Percentiles rank a stretch among this genome's conserved stretches.
Evolutionary conservation across 345 rosid genomes (phyloP).

Genomic region (Noccaea caerulescens): DNA sequence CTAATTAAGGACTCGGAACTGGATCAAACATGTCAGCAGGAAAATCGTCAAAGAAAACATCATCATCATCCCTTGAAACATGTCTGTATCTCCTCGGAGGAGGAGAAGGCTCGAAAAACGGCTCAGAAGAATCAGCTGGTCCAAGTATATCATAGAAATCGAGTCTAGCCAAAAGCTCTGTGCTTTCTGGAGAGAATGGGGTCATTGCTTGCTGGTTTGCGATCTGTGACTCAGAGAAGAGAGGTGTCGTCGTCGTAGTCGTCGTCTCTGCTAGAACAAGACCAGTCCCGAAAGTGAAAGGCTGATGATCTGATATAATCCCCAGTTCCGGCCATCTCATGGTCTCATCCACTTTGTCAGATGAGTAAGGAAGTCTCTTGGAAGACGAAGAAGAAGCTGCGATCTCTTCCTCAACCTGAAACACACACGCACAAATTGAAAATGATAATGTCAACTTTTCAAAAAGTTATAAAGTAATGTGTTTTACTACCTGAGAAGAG

Average conservation of each 20-base stretch:
- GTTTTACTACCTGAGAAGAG: slow-evolving; percentile 19
- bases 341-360: slow-evolving; percentile 37
- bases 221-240: slow-evolving; percentile 34
- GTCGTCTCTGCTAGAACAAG: slow-evolving; percentile 30
- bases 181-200: slow-evolving; percentile 58
- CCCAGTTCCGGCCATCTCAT: slow-evolving; percentile 46
- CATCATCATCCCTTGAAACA: slow-evolving; percentile 47
- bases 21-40: slow-evolving; percentile 71
- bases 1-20: slow-evolving; percentile 53
- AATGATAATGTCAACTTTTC: background rate
- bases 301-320: slow-evolving; percentile 41
- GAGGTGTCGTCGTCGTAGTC: slow-evolving; percentile 13
- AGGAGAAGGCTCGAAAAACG: slow-evolving; percentile 52
- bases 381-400: slow-evolving; percentile 30
- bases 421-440: background rate
- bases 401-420: slow-evolving; percentile 50
- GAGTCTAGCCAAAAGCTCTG: slow-evolving; percentile 57
- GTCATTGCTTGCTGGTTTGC: slow-evolving; percentile 47
- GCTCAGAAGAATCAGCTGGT: slow-evolving; percentile 48
- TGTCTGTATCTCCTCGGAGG: slow-evolving; percentile 40
- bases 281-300: slow-evolving; percentile 43
- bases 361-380: slow-evolving; percentile 40
- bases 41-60: slow-evolving; percentile 71
- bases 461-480: too few species aligned
- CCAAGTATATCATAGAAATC: slow-evolving; percentile 61